Conservation (phyloP, 768 basidiomycete genomes). For the Phlebiopsis flavidoalba region DNA sequence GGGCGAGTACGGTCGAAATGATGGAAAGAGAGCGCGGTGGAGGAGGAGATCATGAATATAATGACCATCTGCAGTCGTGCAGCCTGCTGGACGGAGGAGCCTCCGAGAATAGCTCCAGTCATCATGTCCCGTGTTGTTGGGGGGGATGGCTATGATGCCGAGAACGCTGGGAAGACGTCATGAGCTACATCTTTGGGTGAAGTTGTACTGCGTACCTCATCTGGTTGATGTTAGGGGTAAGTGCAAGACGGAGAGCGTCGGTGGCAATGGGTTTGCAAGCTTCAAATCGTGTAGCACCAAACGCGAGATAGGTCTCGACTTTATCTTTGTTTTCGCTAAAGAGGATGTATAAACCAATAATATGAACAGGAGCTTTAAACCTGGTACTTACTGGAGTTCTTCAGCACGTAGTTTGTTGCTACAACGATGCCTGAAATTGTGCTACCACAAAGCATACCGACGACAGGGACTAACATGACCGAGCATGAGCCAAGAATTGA, state of each 20-base stretch:
- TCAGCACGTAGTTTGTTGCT: slow-evolving; percentile 60
- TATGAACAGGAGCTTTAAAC: too few species aligned
- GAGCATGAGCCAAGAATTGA: neutral
- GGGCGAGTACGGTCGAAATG: slow-evolving; percentile 52
- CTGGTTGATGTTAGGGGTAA: slow-evolving; percentile 79
- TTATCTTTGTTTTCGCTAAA: slow-evolving; percentile 78
- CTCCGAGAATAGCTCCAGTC: slow-evolving; percentile 88
- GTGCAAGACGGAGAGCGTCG: slow-evolving; percentile 73
- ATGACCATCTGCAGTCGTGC: slow-evolving; percentile 88
- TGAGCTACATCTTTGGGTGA: neutral
- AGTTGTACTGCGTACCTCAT: slow-evolving; percentile 54
- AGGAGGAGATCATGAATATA: slow-evolving; percentile 89
- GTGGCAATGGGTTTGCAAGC: slow-evolving; percentile 76
- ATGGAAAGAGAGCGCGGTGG: slow-evolving; percentile 70
- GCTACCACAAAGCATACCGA: slow-evolving; percentile 83
- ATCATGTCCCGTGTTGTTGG: too few species aligned
- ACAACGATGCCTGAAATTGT: slow-evolving; percentile 76
- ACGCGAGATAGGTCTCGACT: slow-evolving; percentile 80
- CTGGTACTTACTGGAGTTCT: slow-evolving; percentile 60
- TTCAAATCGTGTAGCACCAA: slow-evolving; percentile 80
- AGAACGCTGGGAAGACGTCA: slow-evolving; percentile 45
- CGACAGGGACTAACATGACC: slow-evolving; percentile 56
- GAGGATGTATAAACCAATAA: neutral
- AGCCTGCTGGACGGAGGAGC: slow-evolving; percentile 79
- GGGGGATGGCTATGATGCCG: slow-evolving; percentile 71